phyloP scores from a whole-genome alignment of 2,329 filamentous ascomycete genomes.

The Dactylellina haptotyla region DNA sequence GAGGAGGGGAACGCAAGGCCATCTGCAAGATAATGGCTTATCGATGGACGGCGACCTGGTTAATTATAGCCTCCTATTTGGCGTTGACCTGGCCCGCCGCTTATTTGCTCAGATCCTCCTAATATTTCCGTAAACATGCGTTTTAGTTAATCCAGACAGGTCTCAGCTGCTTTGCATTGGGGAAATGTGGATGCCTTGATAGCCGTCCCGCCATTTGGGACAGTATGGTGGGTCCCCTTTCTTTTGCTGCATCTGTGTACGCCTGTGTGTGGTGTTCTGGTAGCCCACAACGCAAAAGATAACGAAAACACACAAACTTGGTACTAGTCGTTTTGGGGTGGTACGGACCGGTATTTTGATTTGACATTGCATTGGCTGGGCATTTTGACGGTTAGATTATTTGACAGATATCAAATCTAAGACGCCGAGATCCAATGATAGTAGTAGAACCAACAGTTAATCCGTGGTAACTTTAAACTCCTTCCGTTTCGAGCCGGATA shows the following conservation, averaged over 20 bases:
- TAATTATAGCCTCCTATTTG: slow-evolving; percentile 42
- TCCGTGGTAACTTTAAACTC: not conserved
- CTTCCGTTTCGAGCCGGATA: not conserved
- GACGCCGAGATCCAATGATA: slow-evolving; percentile 2
- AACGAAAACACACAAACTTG: slow-evolving; percentile 8
- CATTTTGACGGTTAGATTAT: not conserved
- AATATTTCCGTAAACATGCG: slow-evolving; percentile 3
- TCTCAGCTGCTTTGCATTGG: not conserved
- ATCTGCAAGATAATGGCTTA: slow-evolving; percentile 33
- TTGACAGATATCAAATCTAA: slow-evolving; percentile 3
- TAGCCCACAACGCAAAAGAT: slow-evolving; percentile 45
- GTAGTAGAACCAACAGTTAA: not conserved
- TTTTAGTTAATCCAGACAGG: not conserved
- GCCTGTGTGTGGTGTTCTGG: no score
- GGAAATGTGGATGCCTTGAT: slow-evolving; percentile 44
- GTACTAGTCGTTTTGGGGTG: no score
- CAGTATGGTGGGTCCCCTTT: slow-evolving; percentile 12
- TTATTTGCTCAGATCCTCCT: slow-evolving; percentile 5
- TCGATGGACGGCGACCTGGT: slow-evolving; percentile 49
- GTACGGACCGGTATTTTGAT: no score
- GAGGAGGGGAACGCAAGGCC: slow-evolving; percentile 5
- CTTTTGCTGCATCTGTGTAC: not conserved
- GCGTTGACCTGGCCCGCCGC: not conserved
- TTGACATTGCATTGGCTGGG: not conserved
- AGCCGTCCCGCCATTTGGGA: slow-evolving; percentile 22